Conservation (phyloP, 208 protist species). For the Acanthamoeba culbertsoni region DNA sequence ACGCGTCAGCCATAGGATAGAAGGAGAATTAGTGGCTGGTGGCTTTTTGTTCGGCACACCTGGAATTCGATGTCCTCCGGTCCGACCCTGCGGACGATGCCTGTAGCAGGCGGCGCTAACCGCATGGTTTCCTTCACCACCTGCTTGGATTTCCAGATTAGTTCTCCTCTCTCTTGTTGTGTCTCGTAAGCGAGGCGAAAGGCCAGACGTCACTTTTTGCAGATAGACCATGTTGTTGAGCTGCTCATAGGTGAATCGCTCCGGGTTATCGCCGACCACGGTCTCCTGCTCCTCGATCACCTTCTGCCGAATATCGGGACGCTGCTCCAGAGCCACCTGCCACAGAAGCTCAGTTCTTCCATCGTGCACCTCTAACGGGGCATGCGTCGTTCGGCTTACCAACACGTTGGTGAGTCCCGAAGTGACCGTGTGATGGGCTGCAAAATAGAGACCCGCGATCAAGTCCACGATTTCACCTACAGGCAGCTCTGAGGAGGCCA, state of each 20-base stretch:
- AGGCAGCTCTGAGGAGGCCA: not conserved
- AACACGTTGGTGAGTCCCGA: not conserved
- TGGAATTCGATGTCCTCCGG: not conserved
- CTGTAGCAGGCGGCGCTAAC: not conserved
- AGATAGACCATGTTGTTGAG: conserved; percentile 8
- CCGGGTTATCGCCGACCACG: not conserved
- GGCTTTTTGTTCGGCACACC: not conserved
- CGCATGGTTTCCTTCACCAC: not conserved
- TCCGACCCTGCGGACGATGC: not conserved
- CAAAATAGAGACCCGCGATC: not conserved
- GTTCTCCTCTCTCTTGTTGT: not conserved
- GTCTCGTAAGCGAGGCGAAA: no score
- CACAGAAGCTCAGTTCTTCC: not conserved
- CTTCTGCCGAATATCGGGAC: not conserved
- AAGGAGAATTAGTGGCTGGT: no score
- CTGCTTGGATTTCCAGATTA: not conserved
- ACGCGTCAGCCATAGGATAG: no score
- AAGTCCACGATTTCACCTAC: not conserved
- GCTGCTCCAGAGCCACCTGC: not conserved
- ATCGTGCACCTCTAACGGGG: not conserved
- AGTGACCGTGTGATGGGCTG: not conserved
- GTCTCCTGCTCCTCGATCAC: not conserved
- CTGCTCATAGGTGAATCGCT: not conserved
- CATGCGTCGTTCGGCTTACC: no score
- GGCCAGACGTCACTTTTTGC: not conserved